Evolutionary conservation across 2,329 filamentous ascomycete species (phyloP).

Genomic region (Nemania bipapillata): DNA sequence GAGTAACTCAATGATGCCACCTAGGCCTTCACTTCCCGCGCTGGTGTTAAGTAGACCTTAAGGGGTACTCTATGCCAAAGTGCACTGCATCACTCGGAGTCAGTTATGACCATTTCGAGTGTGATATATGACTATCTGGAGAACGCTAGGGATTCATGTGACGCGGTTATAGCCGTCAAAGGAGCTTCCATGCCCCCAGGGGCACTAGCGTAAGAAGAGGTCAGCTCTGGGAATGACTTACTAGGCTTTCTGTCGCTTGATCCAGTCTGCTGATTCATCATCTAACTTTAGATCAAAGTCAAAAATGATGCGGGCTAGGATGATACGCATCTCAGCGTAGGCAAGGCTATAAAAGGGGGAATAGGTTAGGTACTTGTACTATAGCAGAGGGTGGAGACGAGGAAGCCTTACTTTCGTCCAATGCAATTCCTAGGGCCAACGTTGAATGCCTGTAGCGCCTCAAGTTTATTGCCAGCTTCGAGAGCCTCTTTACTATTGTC

Average conservation of each 20-base stretch:
- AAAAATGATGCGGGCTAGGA: slow-evolving; percentile 58
- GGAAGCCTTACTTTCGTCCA: slow-evolving; percentile 53
- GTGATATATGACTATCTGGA: background rate
- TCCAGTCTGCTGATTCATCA: slow-evolving; percentile 52
- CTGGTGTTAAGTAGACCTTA: slow-evolving; percentile 41
- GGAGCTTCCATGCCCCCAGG: background rate
- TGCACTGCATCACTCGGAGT: slow-evolving; percentile 9
- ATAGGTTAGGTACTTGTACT: slow-evolving; percentile 12
- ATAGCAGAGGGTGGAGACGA: background rate
- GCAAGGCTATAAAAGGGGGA: slow-evolving; percentile 51
- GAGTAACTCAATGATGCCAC: background rate
- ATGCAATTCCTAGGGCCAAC: slow-evolving; percentile 55
- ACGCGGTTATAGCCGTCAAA: background rate
- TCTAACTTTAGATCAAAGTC: slow-evolving; percentile 58
- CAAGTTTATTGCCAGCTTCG: slow-evolving; percentile 47
- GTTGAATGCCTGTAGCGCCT: slow-evolving; percentile 53
- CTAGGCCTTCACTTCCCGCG: slow-evolving; percentile 20
- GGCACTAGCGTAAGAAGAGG: background rate
- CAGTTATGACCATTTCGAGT: background rate
- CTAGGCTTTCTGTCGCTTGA: slow-evolving; percentile 50
- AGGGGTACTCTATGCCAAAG: slow-evolving; percentile 52
- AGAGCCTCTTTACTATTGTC: slow-evolving; percentile 44
- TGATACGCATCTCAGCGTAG: slow-evolving; percentile 61
- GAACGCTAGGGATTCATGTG: background rate
- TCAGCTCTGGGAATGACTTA: background rate